These are phyloP conservation scores for Cyberlindnera galapagoensis DNA, from an alignment of 805 yeast species.

Conservation along the genomic window DNA sequence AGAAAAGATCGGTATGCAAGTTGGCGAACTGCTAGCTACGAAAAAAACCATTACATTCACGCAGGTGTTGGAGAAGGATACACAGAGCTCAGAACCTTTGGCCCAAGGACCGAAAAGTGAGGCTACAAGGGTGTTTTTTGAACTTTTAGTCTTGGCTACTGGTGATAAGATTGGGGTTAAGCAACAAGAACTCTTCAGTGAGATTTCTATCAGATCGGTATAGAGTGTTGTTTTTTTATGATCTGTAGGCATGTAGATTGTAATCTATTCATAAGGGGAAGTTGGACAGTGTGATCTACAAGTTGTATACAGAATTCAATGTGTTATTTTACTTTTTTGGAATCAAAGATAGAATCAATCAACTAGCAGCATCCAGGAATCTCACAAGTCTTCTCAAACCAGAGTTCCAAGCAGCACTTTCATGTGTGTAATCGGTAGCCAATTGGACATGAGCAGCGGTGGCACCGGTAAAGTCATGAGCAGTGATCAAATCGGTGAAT, in stretches of 20 bases:
- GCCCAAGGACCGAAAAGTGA: conserved; percentile 41
- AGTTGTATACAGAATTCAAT: no score
- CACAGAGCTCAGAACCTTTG: conserved; percentile 21
- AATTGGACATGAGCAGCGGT: conserved; percentile 47
- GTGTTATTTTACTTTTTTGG: no score
- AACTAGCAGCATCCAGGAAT: no score
- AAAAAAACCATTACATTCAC: conserved; percentile 25
- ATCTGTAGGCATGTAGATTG: no score
- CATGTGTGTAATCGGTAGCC: conserved; percentile 57
- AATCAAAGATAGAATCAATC: no score
- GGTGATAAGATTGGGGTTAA: conserved; percentile 58
- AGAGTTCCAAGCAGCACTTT: conserved; percentile 86
- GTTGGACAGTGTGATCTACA: no score
- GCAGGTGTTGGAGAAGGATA: conserved; percentile 31
- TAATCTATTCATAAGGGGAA: no score
- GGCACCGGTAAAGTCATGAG: conserved; percentile 56
- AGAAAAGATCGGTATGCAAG: conserved; percentile 30
- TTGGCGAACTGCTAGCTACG: conserved; percentile 3
- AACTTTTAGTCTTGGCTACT: conserved; percentile 75
- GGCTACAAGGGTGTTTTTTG: conserved; percentile 74
- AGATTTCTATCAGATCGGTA: conserved; percentile 29
- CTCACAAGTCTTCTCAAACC: conserved; percentile 86
- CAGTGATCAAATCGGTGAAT: no score
- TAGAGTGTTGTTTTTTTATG: background rate
- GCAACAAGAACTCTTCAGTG: conserved; percentile 57